phyloP scores from a whole-genome alignment of 495 filamentous ascomycete species.

The Bombardia bombarda region DNA sequence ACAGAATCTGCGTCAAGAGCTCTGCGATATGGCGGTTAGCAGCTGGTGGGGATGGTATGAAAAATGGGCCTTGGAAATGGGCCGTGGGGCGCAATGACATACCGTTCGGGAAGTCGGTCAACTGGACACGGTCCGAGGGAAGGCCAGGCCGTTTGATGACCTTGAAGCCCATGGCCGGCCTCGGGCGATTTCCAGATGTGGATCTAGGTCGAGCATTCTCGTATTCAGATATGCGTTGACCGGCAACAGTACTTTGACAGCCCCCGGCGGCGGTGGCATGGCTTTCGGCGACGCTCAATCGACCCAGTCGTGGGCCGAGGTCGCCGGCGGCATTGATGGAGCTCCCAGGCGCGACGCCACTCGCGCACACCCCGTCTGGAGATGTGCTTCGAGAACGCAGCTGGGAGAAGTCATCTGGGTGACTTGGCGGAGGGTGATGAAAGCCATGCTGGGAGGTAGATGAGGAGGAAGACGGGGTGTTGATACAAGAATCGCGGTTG shows the following conservation, averaged over 20 bases:
- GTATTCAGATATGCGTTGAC: slow-evolving; percentile 63
- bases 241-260: slow-evolving; percentile 23
- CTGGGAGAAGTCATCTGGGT: slow-evolving; percentile 21
- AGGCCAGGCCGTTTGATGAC: slow-evolving; percentile 47
- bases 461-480: slow-evolving; percentile 27
- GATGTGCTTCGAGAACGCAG: slow-evolving; percentile 20
- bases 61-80: background rate
- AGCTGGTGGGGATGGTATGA: no score
- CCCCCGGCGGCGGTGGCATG: background rate
- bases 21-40: slow-evolving; percentile 44
- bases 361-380: slow-evolving; percentile 17
- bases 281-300: slow-evolving; percentile 31
- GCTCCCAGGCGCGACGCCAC: slow-evolving; percentile 7
- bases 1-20: slow-evolving; percentile 85
- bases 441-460: slow-evolving; percentile 69
- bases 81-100: slow-evolving; percentile 17
- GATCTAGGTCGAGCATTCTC: slow-evolving; percentile 51
- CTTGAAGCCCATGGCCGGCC: slow-evolving; percentile 49
- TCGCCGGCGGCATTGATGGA: slow-evolving; percentile 24
- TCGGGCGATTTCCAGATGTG: slow-evolving; percentile 34
- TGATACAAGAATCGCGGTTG: slow-evolving; percentile 43
- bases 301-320: slow-evolving; percentile 29
- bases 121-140: slow-evolving; percentile 35
- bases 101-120: slow-evolving; percentile 79
- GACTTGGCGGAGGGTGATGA: slow-evolving; percentile 41